Evolutionary conservation across 805 yeast genomes (phyloP), one percentile per base, ranked within the genome.

Genomic region (Kodamaea jinghongensis): DNA sequence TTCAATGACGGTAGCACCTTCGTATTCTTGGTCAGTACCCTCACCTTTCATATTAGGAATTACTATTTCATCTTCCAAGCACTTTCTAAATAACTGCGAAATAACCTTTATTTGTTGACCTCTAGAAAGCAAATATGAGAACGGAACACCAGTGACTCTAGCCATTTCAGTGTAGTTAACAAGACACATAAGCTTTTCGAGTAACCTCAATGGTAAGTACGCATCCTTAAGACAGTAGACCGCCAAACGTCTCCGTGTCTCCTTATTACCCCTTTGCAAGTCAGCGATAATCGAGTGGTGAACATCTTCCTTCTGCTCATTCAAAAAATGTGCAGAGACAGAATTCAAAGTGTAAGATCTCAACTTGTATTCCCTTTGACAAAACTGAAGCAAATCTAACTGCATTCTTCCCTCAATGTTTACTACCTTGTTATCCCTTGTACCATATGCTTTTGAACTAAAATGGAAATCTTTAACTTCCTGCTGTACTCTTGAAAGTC

Each of bases 151-250:
- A 0, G 99, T 93, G 17, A 93, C 99, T 69, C 99, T 83, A 1
- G 99, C 97, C 99, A 93, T 93, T 65, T 93, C 99, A 0, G 97
- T 91, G 63, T 93, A 93, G 56, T 93, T 93, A 45, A 95, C 95
- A 45, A 93, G 70, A 52, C 97, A 89, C 99, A 93, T 95, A 39
- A 93, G 73, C 54, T 91, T 95, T 48, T 91, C 97, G 52, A 90
- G 63, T 27, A 93, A 71, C 47, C 99, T 70, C 51, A 93, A 57
- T 1, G 99, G 99, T 33, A 93, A 69, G 54, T 84, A 90, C 0
- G 99, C 96, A 71, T 93, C 99, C 54, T 93, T 93, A 53, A 93
- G 70, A 73, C 99, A 93, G 61, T 93, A 93, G 4, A 93, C 97
- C 0, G 99, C 99, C 54, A 93, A 71, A 45, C 99, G 76, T 63